Evolutionary conservation across 805 yeast species (phyloP), one percentile per base, ranked within the genome.

Genomic region (Saccharomycopsis microspora): DNA sequence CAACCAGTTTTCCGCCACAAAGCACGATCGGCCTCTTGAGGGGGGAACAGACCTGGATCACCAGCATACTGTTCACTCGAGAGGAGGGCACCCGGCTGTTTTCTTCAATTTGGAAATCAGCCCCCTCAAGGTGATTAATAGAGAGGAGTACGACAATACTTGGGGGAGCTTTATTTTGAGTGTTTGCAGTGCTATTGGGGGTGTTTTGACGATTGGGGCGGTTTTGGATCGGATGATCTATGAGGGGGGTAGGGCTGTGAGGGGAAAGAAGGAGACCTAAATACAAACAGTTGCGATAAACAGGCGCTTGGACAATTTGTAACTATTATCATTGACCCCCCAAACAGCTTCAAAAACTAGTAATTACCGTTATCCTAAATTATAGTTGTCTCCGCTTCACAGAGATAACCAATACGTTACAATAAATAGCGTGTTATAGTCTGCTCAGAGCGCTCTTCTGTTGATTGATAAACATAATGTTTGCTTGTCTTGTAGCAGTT

Each of bases 21-120:
- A 75, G 45, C 98, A 93, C 63, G 89, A 85, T 57, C 75, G 97
- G 54, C 90, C 96, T 5, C 61, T 88, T 33, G 54, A 43, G 27
- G 97, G 97, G 19, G 98, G 97, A 33, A 72, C 82, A 50, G 98
- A 90, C 60, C 83, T 74, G 28, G 97, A 90, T 61, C 96, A 93
- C 64, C 89, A 88, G 41, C 81, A 86, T 61, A 86, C 96, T 0
- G 54, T 81, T 29, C 93, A 84, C 55, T 75, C 82, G 2, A 69
- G 77, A 47, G 96, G 97, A 11, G 98, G 98, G 5, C 69, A 83
- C 10, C 97, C 98, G 0, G 96, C 97, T 4, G 72, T 88, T 3
- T 86, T 80, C 63, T 77, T 93, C 67, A 70, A 80, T 57, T 89
- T 89, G 65, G 97, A 93, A 58, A 88, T 93, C 63, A 81, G 95